Evolutionary conservation across 306 rosid genomes (phyloP).

Genomic region (Fagus crenata): DNA sequence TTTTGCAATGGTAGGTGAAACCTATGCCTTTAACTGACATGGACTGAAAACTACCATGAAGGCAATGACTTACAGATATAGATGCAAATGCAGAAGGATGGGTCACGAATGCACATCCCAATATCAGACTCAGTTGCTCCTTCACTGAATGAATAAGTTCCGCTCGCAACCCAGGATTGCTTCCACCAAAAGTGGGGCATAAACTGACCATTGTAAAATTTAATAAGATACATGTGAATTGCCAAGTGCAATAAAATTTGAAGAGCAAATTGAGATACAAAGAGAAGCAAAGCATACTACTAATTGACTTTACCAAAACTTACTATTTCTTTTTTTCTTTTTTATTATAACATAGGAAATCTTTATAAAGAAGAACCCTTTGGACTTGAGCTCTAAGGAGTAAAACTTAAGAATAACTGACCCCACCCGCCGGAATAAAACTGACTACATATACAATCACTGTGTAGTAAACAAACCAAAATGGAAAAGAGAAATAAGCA

Average conservation of each 20-base stretch:
- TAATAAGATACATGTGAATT: slow-evolving; percentile 21
- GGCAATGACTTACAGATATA: slow-evolving; percentile 68
- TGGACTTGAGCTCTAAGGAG: no score
- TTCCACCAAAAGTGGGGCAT: slow-evolving; percentile 93
- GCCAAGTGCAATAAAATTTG: slow-evolving; percentile 1
- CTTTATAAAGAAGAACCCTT: no score
- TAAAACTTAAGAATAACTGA: no score
- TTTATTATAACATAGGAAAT: no score
- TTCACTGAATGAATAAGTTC: slow-evolving; percentile 84
- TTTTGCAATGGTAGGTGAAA: background rate
- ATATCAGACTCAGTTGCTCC: slow-evolving; percentile 73
- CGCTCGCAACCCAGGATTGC: slow-evolving; percentile 85
- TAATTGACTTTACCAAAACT: background rate
- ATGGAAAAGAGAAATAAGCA: background rate
- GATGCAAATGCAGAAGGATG: slow-evolving; percentile 91
- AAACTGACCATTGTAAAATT: slow-evolving; percentile 47
- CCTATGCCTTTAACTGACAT: slow-evolving; percentile 2
- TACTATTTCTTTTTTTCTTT: background rate
- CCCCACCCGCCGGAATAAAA: background rate
- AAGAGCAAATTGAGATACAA: slow-evolving; percentile 8
- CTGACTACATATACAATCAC: background rate
- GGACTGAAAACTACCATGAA: slow-evolving; percentile 13
- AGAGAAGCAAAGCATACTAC: slow-evolving; percentile 1
- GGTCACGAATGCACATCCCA: slow-evolving; percentile 69
- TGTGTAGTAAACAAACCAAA: background rate